These are phyloP conservation scores for Nigrospora oryzae DNA, from an alignment of 2,329 filamentous ascomycete genomes.

Conservation along the genomic window DNA sequence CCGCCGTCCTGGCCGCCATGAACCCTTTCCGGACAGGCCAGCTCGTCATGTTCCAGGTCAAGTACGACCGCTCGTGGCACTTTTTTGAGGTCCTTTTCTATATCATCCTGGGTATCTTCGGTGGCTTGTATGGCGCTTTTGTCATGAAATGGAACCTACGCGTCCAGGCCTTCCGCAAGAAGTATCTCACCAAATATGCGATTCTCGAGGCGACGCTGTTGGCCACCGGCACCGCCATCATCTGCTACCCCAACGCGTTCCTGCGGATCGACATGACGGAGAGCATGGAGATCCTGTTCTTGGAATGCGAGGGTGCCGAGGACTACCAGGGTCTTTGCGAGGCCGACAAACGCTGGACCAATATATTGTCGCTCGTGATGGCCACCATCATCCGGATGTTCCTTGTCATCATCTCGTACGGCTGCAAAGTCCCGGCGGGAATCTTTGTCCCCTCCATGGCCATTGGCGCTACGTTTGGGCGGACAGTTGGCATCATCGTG, in stretches of 20 bases:
- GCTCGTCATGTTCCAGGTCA: conserved; percentile 97
- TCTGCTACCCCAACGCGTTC: conserved; percentile 97
- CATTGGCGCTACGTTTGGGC: conserved; percentile 86
- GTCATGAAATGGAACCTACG: conserved; percentile 97
- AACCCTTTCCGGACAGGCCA: conserved; percentile 96
- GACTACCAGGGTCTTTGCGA: conserved; percentile 90
- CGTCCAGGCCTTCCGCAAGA: conserved; percentile 87
- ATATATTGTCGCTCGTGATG: conserved; percentile 67
- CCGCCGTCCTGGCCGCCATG: conserved; percentile 86
- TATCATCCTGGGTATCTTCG: conserved; percentile 83
- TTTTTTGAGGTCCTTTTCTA: conserved; percentile 96
- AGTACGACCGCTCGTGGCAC: conserved; percentile 94
- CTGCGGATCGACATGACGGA: conserved; percentile 97
- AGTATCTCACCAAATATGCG: conserved; percentile 76
- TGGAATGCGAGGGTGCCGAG: conserved; percentile 82
- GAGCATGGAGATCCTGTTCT: conserved; percentile 96
- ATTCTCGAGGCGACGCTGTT: conserved; percentile 80
- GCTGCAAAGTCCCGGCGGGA: conserved; percentile 93
- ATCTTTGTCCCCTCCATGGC: conserved; percentile 99
- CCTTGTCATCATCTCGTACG: conserved; percentile 91
- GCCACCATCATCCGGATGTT: conserved; percentile 76
- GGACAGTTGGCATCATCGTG: conserved; percentile 89
- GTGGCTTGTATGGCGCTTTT: conserved; percentile 89
- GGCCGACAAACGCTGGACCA: conserved; percentile 62
- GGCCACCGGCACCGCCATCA: conserved; percentile 72